Evolutionary conservation across 371 early-diverging fungal species (phyloP), one percentile per base, ranked within the genome.

Genomic region (Mortierella sp.): DNA sequence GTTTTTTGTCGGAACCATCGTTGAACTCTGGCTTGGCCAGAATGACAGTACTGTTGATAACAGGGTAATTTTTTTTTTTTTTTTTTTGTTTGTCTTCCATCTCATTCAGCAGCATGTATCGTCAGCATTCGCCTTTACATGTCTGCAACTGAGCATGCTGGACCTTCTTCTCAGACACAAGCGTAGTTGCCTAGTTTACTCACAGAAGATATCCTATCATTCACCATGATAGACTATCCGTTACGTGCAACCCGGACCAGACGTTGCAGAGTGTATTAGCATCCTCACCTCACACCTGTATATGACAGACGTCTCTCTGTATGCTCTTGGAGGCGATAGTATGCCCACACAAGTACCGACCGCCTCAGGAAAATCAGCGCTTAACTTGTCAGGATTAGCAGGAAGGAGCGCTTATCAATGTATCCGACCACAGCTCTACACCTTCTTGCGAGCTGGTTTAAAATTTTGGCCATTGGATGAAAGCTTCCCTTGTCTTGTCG

Each of bases 11-110:
- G 79, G 79, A 18, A 79, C 79, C 12, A 19, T 72, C 6, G 73
- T 70, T 1, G 79, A 79, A 16, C 79, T 79, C 29, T 79, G 79
- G 79, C 43, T 79, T 4, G 73, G 79, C 2, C 79, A 79, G 52
- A 79, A 79, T 14, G 79, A 73, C 43, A 57, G 47, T n/a, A 18
- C 48, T n/a, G 79, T 66, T 15, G 73, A 79, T 61, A 79, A 79
- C 58, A 65, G 69, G 60, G 79, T 73, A 68, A 23, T 57, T 37
- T 9, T 9, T 37, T 37, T 37, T 37, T 37, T 37, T 37, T 37
- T n/a, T n/a, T n/a, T n/a, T n/a, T n/a, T n/a, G n/a, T n/a, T n/a
- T n/a, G n/a, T n/a, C n/a, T n/a, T n/a, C n/a, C n/a, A n/a, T n/a
- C n/a, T n/a, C n/a, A 9, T 37, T 9, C 37, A 37, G 5, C 37